Percentiles rank a stretch among this genome's conserved stretches.
These are phyloP conservation scores for Lodderomyces theae DNA, from an alignment of 1,139 yeast genomes.

Conservation along the genomic window DNA sequence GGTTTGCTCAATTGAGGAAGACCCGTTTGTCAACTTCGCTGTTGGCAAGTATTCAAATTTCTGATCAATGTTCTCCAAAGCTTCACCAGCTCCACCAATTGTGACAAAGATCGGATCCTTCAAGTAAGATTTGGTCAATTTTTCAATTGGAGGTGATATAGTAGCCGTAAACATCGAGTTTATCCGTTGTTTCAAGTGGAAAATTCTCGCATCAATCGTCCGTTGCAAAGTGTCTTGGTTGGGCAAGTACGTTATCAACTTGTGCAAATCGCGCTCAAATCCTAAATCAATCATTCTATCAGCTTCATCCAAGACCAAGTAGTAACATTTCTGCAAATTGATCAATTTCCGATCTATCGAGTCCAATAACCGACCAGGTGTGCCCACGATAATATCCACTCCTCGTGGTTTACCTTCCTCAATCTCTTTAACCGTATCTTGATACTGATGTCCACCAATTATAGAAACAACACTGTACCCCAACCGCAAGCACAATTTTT, in stretches of 20 bases:
- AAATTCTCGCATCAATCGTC: constrained; percentile 25
- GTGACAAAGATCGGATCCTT: constrained; percentile 59
- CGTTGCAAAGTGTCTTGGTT: constrained; percentile 20
- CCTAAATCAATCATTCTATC: constrained; percentile 96
- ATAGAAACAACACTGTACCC: constrained; percentile 60
- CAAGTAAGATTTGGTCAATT: constrained; percentile 60
- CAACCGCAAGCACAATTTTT: constrained; percentile 42
- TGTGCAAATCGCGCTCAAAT: constrained; percentile 74
- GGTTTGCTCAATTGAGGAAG: constrained; percentile 12
- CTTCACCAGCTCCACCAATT: constrained; percentile 59
- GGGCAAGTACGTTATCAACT: constrained; percentile 52
- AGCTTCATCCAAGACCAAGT: constrained; percentile 85
- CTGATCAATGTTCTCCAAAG: constrained; percentile 68
- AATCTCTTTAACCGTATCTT: constrained; percentile 53
- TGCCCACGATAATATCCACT: constrained; percentile 82
- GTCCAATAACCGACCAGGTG: constrained; percentile 89
- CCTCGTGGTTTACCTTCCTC: constrained; percentile 34
- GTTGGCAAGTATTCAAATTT: constrained; percentile 47
- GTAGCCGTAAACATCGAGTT: constrained; percentile 96
- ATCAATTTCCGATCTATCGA: constrained; percentile 67
- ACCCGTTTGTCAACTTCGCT: constrained; percentile 14
- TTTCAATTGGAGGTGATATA: constrained; percentile 72
- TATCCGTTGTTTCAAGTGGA: constrained; percentile 27
- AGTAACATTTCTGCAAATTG: constrained; percentile 59
- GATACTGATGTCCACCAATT: constrained; percentile 89